These are phyloP conservation scores for Penicillium dipodomyicola DNA, from an alignment of 495 filamentous ascomycete genomes.

Conservation along the genomic window DNA sequence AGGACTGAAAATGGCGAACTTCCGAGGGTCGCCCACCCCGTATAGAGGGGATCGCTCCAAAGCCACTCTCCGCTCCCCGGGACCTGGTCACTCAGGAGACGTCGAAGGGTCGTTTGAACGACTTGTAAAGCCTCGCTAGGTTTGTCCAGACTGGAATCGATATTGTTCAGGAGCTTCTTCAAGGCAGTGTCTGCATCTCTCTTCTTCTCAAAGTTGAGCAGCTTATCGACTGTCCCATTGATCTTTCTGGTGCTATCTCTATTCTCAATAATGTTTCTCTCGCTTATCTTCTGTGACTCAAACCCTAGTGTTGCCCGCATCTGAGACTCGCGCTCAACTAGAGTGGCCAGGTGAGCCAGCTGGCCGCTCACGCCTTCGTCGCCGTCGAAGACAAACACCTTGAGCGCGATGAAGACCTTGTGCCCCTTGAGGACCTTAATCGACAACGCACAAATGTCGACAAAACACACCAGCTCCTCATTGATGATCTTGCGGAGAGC, in stretches of 20 bases:
- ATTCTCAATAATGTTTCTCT: conserved; percentile 15
- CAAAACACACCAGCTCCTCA: conserved; percentile 29
- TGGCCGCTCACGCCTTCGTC: conserved; percentile 28
- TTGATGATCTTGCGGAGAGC: conserved; percentile 28
- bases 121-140: conserved; percentile 15
- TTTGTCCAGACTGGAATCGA: conserved; percentile 16
- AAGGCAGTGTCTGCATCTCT: conserved; percentile 15
- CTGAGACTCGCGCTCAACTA: conserved; percentile 26
- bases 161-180: conserved; percentile 5
- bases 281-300: conserved; percentile 21
- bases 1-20: conserved; percentile 9
- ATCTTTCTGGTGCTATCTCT: conserved; percentile 19
- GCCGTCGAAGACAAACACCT: conserved; percentile 26
- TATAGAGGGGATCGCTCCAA: conserved; percentile 10
- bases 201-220: conserved; percentile 17
- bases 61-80: conserved; percentile 20
- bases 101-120: conserved; percentile 7
- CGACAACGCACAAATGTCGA: conserved; percentile 27
- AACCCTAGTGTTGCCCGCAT: conserved; percentile 25
- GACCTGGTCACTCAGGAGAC: conserved; percentile 11
- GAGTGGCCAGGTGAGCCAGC: conserved; percentile 15
- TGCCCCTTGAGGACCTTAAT: conserved; percentile 28
- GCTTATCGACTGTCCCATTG: conserved; percentile 14
- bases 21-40: not conserved
- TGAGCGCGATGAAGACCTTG: conserved; percentile 28